Evolutionary conservation across 148 eudicot genomes (phyloP).

Genomic region (Euryodendron excelsum): DNA sequence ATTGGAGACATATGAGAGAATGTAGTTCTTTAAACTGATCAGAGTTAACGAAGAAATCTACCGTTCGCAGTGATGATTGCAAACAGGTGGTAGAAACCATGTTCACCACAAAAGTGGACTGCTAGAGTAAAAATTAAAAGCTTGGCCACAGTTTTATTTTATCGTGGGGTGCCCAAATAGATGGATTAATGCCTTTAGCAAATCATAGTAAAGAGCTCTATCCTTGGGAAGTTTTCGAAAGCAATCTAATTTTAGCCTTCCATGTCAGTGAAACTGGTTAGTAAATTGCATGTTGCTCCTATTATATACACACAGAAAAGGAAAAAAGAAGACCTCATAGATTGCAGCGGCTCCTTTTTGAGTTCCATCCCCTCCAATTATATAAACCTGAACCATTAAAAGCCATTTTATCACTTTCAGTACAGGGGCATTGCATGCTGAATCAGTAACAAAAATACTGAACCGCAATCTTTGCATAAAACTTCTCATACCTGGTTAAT

Average conservation of each 20-base stretch:
- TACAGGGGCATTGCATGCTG: neutral
- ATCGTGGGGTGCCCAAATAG: too few relatives aligned
- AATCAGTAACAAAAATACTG: neutral
- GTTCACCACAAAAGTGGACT: neutral
- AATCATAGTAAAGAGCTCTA: neutral
- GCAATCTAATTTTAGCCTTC: neutral
- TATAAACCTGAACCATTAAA: conserved; percentile 58
- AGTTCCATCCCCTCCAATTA: conserved; percentile 96
- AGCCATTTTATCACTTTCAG: conserved; percentile 12
- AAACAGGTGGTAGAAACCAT: conserved; percentile 7
- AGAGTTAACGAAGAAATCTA: neutral
- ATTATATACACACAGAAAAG: neutral
- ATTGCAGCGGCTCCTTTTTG: conserved; percentile 84
- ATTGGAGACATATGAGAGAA: neutral
- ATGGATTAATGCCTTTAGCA: too few relatives aligned
- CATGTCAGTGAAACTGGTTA: neutral
- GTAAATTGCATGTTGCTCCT: neutral
- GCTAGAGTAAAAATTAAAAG: neutral
- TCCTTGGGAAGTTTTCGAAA: neutral
- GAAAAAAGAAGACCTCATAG: conserved; percentile 46
- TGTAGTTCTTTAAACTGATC: neutral
- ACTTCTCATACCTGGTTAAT: conserved; percentile 65
- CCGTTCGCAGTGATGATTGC: neutral
- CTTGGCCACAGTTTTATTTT: neutral
- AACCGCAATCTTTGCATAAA: neutral